phyloP scores from a whole-genome alignment of 176 grass and related monocot species.

The Rhipidocladum racemiflorum region DNA sequence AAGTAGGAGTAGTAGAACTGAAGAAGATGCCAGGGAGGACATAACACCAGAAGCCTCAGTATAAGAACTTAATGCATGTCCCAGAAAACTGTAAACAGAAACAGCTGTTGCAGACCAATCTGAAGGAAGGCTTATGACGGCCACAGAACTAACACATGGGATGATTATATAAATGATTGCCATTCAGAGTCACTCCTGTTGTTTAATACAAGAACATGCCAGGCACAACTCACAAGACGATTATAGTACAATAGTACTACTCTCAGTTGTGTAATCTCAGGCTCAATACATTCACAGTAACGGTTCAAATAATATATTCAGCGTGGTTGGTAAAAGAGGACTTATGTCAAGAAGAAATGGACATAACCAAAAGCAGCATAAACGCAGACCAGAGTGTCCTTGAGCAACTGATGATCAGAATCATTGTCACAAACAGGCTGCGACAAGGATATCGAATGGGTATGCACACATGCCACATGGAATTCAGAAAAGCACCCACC shows the following conservation, averaged over 20 bases:
- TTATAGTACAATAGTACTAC: background rate
- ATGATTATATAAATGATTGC: slow-evolving; percentile 36
- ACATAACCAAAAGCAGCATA: background rate
- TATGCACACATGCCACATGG: background rate
- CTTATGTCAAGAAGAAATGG: background rate
- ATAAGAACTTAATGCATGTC: slow-evolving; percentile 21
- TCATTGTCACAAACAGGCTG: background rate
- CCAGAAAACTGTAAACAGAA: slow-evolving; percentile 21
- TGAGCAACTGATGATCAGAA: background rate
- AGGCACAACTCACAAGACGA: slow-evolving; percentile 23
- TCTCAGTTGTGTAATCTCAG: background rate
- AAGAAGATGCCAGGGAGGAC: slow-evolving; percentile 2
- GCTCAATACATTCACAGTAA: background rate
- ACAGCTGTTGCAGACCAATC: slow-evolving; percentile 6
- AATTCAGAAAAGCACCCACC: background rate
- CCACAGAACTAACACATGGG: background rate
- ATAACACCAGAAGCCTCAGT: background rate
- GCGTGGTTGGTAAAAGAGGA: background rate
- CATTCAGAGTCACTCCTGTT: slow-evolving; percentile 33
- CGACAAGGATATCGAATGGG: background rate
- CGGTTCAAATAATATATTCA: background rate
- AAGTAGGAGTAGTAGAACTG: background rate
- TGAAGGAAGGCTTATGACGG: background rate
- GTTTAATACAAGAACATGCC: slow-evolving; percentile 32
- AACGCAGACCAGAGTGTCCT: background rate